A percentile compares a stretch with the other conserved stretches of the same genome.
These are phyloP conservation scores for Coemansia sp. DNA, from an alignment of 192 early-diverging fungal species.

Conservation along the genomic window DNA sequence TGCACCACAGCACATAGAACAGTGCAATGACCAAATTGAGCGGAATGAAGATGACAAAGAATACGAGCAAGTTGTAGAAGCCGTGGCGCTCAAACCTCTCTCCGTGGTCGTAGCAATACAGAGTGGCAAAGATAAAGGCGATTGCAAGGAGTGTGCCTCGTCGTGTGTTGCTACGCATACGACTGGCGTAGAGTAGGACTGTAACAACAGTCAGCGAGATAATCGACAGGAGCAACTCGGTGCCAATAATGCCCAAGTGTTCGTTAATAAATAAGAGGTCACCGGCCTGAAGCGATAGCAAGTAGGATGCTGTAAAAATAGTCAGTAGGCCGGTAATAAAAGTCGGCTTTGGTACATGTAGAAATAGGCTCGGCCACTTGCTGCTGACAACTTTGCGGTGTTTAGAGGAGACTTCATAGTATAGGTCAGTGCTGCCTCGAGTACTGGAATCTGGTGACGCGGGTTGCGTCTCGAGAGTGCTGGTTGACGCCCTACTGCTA, in stretches of 20 bases:
- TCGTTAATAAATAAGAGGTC: conserved; percentile 54
- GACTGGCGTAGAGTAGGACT: conserved; percentile 42
- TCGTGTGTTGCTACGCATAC: conserved; percentile 37
- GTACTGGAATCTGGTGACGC: neutral
- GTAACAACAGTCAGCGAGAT: conserved; percentile 44
- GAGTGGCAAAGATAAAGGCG: conserved; percentile 9
- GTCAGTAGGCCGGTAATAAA: conserved; percentile 4
- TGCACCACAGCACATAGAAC: conserved; percentile 37
- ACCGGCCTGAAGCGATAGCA: conserved; percentile 46
- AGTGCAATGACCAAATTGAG: conserved; percentile 49
- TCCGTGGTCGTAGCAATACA: conserved; percentile 58
- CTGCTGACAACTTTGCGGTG: neutral
- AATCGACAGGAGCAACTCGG: conserved; percentile 47
- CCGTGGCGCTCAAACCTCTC: conserved; percentile 59
- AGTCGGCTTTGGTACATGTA: conserved; percentile 11
- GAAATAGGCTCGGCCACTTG: neutral
- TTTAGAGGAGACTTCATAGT: neutral
- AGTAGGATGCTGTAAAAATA: conserved; percentile 4
- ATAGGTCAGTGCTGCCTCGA: neutral
- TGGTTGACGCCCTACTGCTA: neutral
- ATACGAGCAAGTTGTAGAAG: conserved; percentile 60
- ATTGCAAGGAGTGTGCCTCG: conserved; percentile 7
- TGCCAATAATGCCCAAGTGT: conserved; percentile 49
- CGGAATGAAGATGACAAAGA: conserved; percentile 51
- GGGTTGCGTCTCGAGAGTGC: neutral